Percentiles rank a stretch among this genome's conserved stretches.
phyloP scores from a whole-genome alignment of 345 rosid species.

The Camelina neglecta region DNA sequence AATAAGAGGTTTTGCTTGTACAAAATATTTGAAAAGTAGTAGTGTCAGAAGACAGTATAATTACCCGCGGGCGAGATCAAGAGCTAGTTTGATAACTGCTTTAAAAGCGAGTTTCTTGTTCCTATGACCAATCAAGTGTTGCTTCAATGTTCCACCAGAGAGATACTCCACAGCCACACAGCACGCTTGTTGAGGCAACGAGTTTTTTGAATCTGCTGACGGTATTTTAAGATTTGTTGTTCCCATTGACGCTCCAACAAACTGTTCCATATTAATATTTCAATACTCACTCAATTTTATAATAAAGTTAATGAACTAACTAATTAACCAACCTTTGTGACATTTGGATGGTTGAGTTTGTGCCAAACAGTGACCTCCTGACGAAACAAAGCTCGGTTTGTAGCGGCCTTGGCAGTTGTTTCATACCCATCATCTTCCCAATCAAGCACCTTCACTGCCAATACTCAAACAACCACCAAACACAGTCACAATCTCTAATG shows the following conservation, averaged over 20 bases:
- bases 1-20: background rate
- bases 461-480: slow-evolving; percentile 19
- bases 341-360: slow-evolving; percentile 89
- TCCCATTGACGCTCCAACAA: slow-evolving; percentile 96
- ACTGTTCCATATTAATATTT: slow-evolving; percentile 49
- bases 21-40: background rate
- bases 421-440: slow-evolving; percentile 87
- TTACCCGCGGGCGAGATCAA: slow-evolving; percentile 92
- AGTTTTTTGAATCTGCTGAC: slow-evolving; percentile 44
- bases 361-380: slow-evolving; percentile 99
- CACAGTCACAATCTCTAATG: slow-evolving; percentile 14
- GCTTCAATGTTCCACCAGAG: slow-evolving; percentile 84
- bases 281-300: background rate
- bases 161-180: slow-evolving; percentile 92
- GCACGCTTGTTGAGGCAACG: slow-evolving; percentile 74
- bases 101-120: slow-evolving; percentile 77
- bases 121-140: slow-evolving; percentile 71
- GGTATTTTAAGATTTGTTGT: slow-evolving; percentile 83
- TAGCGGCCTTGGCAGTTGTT: slow-evolving; percentile 63
- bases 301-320: slow-evolving; percentile 16
- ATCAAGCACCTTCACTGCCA: slow-evolving; percentile 81
- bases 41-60: background rate
- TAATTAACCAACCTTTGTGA: slow-evolving; percentile 65
- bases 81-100: slow-evolving; percentile 79
- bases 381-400: slow-evolving; percentile 72